These are phyloP conservation scores for Aspergillus fructus DNA, from an alignment of 2,329 filamentous ascomycete species.

Conservation along the genomic window DNA sequence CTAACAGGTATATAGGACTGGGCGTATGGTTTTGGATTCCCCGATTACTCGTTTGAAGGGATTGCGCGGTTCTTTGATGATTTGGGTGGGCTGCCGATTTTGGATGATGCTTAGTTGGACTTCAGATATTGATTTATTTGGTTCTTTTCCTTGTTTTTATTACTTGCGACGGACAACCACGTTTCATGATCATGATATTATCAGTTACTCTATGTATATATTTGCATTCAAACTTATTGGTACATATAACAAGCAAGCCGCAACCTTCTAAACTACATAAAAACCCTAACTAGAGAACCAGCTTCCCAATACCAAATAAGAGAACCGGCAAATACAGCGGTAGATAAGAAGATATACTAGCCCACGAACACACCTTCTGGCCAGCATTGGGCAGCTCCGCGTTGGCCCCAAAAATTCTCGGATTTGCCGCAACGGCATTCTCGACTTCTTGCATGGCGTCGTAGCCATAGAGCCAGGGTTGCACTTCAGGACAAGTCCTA, in stretches of 20 bases:
- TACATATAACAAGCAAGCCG: too few relatives aligned
- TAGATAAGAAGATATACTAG: background rate
- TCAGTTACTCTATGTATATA: background rate
- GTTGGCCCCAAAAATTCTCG: slow-evolving; percentile 17
- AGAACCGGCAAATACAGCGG: background rate
- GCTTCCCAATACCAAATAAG: background rate
- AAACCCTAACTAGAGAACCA: background rate
- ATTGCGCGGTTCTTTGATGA: slow-evolving; percentile 37
- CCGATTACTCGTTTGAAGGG: slow-evolving; percentile 38
- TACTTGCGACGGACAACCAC: background rate
- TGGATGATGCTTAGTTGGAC: slow-evolving; percentile 22
- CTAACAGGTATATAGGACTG: slow-evolving; percentile 24
- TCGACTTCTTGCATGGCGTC: slow-evolving; percentile 59
- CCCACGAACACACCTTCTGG: background rate
- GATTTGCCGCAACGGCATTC: slow-evolving; percentile 30
- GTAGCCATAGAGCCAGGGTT: slow-evolving; percentile 66
- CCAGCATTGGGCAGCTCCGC: background rate
- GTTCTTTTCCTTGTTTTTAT: too few relatives aligned
- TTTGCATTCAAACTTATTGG: too few relatives aligned
- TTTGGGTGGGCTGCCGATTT: slow-evolving; percentile 30
- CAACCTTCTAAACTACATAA: background rate
- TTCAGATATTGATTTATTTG: background rate
- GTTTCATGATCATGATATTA: background rate
- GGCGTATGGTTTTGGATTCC: slow-evolving; percentile 37
- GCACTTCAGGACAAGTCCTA: slow-evolving; percentile 60